Evolutionary conservation across 805 yeast species (phyloP).

Genomic region (Candida multigemmis): DNA sequence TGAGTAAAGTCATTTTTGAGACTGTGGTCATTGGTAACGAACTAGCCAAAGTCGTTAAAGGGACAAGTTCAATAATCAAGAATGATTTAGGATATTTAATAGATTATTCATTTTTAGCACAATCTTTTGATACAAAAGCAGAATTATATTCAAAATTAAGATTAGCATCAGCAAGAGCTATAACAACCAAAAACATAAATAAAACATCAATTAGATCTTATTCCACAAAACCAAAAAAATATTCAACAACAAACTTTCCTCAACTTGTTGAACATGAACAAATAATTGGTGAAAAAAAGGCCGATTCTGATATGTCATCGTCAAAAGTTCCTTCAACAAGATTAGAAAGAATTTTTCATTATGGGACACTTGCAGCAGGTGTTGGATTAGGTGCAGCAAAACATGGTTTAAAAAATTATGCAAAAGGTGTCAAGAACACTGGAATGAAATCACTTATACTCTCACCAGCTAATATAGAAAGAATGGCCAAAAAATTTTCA

Average conservation of each 20-base stretch:
- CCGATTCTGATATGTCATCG: slow-evolving; percentile 35
- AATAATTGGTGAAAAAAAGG: slow-evolving; percentile 10
- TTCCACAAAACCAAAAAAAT: slow-evolving; percentile 3
- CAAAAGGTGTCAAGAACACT: slow-evolving; percentile 37
- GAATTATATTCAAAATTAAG: too few relatives aligned
- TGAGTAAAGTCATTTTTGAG: too few relatives aligned
- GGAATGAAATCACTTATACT: slow-evolving; percentile 49
- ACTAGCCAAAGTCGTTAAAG: too few relatives aligned
- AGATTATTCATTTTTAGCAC: too few relatives aligned
- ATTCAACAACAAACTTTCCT: slow-evolving; percentile 9
- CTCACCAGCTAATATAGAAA: slow-evolving; percentile 75
- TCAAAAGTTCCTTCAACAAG: slow-evolving; percentile 79
- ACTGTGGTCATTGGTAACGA: too few relatives aligned
- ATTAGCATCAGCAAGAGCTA: background rate
- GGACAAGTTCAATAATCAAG: too few relatives aligned
- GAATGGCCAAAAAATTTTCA: slow-evolving; percentile 79
- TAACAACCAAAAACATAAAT: background rate
- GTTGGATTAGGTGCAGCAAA: slow-evolving; percentile 78
- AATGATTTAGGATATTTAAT: too few relatives aligned
- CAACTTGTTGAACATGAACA: slow-evolving; percentile 1
- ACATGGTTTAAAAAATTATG: slow-evolving; percentile 65
- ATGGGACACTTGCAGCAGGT: slow-evolving; percentile 87
- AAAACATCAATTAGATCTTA: slow-evolving; percentile 1
- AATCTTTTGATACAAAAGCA: background rate
- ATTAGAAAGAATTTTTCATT: slow-evolving; percentile 84